phyloP scores from a whole-genome alignment of 2,329 filamentous ascomycete genomes.

The Hymenoscyphus fraxineus region DNA sequence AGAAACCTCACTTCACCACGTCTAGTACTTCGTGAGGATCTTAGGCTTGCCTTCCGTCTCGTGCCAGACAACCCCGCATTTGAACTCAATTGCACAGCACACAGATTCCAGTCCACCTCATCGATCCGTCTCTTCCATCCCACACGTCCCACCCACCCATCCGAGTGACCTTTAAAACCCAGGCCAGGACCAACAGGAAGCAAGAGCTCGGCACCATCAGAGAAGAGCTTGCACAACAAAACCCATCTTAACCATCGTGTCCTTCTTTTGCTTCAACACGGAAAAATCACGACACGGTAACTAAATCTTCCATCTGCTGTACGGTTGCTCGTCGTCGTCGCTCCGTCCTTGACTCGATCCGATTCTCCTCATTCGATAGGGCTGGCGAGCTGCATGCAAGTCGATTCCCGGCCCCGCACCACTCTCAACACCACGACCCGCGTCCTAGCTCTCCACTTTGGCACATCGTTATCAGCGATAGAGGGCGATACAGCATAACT shows the following conservation, averaged over 20 bases:
- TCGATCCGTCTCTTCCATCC: no score
- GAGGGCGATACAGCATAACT: not conserved
- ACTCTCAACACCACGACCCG: not conserved
- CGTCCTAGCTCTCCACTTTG: not conserved
- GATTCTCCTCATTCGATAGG: not conserved
- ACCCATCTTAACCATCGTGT: not conserved
- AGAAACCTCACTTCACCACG: no score
- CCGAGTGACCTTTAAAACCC: not conserved
- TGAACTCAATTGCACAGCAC: not conserved
- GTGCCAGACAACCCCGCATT: constrained; percentile 1
- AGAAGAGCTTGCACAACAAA: not conserved
- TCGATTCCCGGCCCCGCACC: not conserved
- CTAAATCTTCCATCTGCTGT: not conserved
- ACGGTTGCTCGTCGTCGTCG: not conserved
- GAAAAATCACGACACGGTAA: not conserved
- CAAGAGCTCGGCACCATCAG: constrained; percentile 4
- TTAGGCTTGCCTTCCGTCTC: not conserved
- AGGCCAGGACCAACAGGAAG: not conserved
- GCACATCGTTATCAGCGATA: not conserved
- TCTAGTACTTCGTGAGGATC: no score
- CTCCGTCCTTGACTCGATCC: not conserved
- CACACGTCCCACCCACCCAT: no score
- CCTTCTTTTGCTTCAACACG: not conserved
- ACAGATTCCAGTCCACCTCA: no score
- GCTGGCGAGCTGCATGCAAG: not conserved